These are phyloP conservation scores for Aspergillus transmontanensis DNA, from an alignment of 2,329 filamentous ascomycete species.

Conservation along the genomic window DNA sequence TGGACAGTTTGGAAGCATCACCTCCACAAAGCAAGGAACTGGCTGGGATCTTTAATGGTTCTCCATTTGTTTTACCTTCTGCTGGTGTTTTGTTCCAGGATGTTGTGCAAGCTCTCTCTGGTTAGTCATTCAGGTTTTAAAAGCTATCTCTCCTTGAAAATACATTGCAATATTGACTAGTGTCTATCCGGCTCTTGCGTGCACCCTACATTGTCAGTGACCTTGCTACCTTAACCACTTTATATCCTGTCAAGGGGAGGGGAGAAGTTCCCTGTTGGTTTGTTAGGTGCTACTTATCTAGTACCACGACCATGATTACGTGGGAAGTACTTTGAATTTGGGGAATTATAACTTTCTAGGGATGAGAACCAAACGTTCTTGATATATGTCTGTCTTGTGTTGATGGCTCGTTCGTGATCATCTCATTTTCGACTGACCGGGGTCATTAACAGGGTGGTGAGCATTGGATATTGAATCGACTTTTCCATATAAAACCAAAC, in stretches of 20 bases:
- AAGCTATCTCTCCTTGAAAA: background rate
- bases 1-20: slow-evolving; percentile 8
- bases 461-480: no score
- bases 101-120: slow-evolving; percentile 32
- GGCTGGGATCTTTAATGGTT: slow-evolving; percentile 40
- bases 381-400: no score
- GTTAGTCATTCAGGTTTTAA: background rate
- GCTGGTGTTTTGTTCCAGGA: slow-evolving; percentile 41
- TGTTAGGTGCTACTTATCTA: background rate
- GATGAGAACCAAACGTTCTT: no score
- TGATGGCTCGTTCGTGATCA: no score
- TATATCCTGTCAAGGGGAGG: background rate
- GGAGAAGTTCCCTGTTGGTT: background rate
- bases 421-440: no score
- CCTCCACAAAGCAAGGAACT: slow-evolving; percentile 29
- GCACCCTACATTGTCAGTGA: background rate
- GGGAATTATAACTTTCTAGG: no score
- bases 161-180: background rate
- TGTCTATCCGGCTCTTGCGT: background rate
- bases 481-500: no score
- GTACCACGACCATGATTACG: no score
- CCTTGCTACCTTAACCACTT: background rate
- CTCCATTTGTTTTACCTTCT: slow-evolving; percentile 41
- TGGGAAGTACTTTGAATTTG: no score
- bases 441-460: no score